phyloP scores from a whole-genome alignment of 2,329 filamentous ascomycete species.

The Drechslerella stenobrocha region DNA sequence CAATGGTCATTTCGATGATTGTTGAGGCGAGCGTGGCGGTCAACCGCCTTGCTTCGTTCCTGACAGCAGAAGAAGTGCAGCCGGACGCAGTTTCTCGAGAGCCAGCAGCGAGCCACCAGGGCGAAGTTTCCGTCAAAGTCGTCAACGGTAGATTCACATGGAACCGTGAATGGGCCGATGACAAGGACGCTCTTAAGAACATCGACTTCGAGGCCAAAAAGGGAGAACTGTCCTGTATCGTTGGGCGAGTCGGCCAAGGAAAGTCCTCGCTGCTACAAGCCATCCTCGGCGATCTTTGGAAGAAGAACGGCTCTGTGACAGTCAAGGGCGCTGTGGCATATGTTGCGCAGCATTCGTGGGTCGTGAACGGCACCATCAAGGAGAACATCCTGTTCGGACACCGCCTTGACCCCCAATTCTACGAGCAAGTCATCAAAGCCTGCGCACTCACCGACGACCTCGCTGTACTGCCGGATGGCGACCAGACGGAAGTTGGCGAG shows the following conservation, averaged over 20 bases:
- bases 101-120: slow-evolving; percentile 71
- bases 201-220: slow-evolving; percentile 89
- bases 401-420: slow-evolving; percentile 88
- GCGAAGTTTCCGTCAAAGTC: slow-evolving; percentile 83
- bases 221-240: slow-evolving; percentile 87
- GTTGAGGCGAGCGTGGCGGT: slow-evolving; percentile 96
- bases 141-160: slow-evolving; percentile 89
- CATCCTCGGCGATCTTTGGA: slow-evolving; percentile 89
- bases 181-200: slow-evolving; percentile 70
- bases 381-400: slow-evolving; percentile 98
- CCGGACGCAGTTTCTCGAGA: slow-evolving; percentile 74
- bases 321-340: slow-evolving; percentile 84
- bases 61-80: slow-evolving; percentile 87
- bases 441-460: slow-evolving; percentile 93
- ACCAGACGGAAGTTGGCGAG: slow-evolving; percentile 95
- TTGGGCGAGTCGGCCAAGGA: slow-evolving; percentile 89
- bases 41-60: slow-evolving; percentile 78
- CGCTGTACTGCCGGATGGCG: slow-evolving; percentile 86
- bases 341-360: slow-evolving; percentile 89
- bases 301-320: slow-evolving; percentile 78
- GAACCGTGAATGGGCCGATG: slow-evolving; percentile 64
- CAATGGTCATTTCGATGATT: slow-evolving; percentile 96
- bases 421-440: slow-evolving; percentile 86
- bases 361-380: slow-evolving; percentile 95
- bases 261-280: slow-evolving; percentile 91